Conservation (phyloP, 1,284 basidiomycete genomes). For the Tremellales sp. region DNA sequence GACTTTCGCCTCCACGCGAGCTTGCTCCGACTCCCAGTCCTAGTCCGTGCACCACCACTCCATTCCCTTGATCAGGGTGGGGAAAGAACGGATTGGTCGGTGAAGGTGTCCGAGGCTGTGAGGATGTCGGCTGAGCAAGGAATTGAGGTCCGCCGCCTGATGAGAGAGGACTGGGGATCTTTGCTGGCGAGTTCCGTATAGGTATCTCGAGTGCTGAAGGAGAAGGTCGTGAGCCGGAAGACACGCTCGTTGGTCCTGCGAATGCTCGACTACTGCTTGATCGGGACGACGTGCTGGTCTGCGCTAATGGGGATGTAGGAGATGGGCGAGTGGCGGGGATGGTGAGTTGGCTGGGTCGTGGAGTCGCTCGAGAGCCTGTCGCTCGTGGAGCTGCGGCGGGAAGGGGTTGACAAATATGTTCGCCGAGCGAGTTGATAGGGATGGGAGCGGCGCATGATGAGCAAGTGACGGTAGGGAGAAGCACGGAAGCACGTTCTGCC, state of each 20-base stretch:
- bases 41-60: conserved; percentile 18
- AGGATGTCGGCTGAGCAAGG: background rate
- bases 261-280: conserved; percentile 19
- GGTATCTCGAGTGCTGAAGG: conserved; percentile 12
- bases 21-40: conserved; percentile 16
- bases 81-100: conserved; percentile 40
- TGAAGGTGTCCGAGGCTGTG: conserved; percentile 18
- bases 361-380: conserved; percentile 21
- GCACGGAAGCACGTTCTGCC: conserved; percentile 61
- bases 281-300: conserved; percentile 28
- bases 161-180: conserved; percentile 2
- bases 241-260: conserved; percentile 21
- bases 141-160: background rate
- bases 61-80: conserved; percentile 10
- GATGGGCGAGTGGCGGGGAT: conserved; percentile 18
- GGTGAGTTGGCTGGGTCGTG: conserved; percentile 27
- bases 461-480: conserved; percentile 75
- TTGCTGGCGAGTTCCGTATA: conserved; percentile 11
- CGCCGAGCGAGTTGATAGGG: conserved; percentile 63
- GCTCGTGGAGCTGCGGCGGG: conserved; percentile 33
- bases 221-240: conserved; percentile 12
- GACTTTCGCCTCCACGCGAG: conserved; percentile 13
- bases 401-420: conserved; percentile 64
- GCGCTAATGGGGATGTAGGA: conserved; percentile 16
- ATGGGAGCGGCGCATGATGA: conserved; percentile 67